Percentiles rank a stretch among this genome's conserved stretches.
These are phyloP conservation scores for Papiliotrema flavescens DNA, from an alignment of 1,284 basidiomycete species.

Conservation along the genomic window DNA sequence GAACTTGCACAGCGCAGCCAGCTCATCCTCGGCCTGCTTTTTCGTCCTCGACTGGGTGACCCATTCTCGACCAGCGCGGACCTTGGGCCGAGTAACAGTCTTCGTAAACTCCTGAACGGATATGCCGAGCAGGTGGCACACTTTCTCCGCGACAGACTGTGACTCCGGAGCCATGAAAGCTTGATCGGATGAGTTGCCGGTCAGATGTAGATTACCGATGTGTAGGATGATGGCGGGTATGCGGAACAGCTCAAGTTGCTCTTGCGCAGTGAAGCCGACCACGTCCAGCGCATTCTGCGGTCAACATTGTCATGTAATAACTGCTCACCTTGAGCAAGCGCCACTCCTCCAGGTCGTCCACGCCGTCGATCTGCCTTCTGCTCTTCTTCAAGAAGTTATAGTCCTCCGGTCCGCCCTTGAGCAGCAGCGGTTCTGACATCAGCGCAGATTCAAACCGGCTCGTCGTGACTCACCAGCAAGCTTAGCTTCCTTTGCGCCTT, in stretches of 20 bases:
- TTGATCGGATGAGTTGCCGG: slow-evolving; percentile 78
- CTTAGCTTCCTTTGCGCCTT: slow-evolving; percentile 60
- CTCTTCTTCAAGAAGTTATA: slow-evolving; percentile 92
- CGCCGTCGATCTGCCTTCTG: slow-evolving; percentile 85
- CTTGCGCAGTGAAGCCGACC: slow-evolving; percentile 66
- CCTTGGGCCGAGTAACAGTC: slow-evolving; percentile 80
- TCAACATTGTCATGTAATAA: background rate
- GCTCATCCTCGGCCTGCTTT: slow-evolving; percentile 90
- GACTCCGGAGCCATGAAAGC: slow-evolving; percentile 70
- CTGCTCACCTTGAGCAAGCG: slow-evolving; percentile 62
- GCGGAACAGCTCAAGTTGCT: slow-evolving; percentile 93
- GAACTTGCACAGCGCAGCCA: slow-evolving; percentile 89
- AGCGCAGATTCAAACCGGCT: background rate
- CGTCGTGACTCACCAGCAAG: slow-evolving; percentile 58
- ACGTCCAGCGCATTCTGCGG: slow-evolving; percentile 34
- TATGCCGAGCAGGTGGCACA: slow-evolving; percentile 91
- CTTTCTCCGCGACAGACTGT: slow-evolving; percentile 65
- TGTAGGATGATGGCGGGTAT: slow-evolving; percentile 90
- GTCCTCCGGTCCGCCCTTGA: slow-evolving; percentile 71
- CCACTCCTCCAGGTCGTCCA: slow-evolving; percentile 92
- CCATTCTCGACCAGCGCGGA: slow-evolving; percentile 95
- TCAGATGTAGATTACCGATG: slow-evolving; percentile 87
- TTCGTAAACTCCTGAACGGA: slow-evolving; percentile 83
- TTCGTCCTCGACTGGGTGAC: slow-evolving; percentile 88
- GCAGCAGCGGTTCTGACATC: slow-evolving; percentile 65